Percentiles rank a stretch among this genome's conserved stretches.
Evolutionary conservation across 345 rosid genomes (phyloP).

Genomic region (Boechera divaricarpa): DNA sequence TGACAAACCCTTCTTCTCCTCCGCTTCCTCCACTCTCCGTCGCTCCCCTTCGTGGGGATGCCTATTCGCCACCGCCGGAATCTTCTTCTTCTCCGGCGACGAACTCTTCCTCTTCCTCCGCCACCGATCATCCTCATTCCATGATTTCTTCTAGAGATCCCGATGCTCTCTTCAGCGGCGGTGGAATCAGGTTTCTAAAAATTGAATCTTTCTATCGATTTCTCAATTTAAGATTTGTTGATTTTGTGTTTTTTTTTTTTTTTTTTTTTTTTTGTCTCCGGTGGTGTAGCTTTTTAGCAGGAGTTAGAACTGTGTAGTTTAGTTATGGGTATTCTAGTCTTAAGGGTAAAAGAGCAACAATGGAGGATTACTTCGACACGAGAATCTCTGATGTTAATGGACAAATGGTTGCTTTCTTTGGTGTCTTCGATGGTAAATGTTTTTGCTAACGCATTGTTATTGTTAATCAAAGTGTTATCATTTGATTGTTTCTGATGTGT

Average conservation of each 20-base stretch:
- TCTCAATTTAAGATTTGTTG: background rate
- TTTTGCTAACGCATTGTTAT: conserved; percentile 19
- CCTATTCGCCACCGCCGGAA: conserved; percentile 21
- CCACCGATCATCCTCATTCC: conserved; percentile 9
- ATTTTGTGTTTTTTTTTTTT: background rate
- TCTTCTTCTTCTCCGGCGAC: conserved; percentile 25
- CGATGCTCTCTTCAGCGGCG: conserved; percentile 81
- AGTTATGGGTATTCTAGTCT: conserved; percentile 98
- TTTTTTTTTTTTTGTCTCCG: background rate
- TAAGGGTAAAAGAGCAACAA: conserved; percentile 88
- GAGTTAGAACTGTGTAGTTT: conserved; percentile 71
- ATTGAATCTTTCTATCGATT: background rate
- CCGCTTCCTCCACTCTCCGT: conserved; percentile 12
- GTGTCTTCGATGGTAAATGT: conserved; percentile 88
- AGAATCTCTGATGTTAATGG: conserved; percentile 93
- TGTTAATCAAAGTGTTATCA: background rate
- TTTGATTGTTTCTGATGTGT: conserved; percentile 8
- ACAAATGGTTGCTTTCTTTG: conserved; percentile 96
- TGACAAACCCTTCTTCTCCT: conserved; percentile 40
- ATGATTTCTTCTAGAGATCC: conserved; percentile 49
- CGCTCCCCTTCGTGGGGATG: conserved; percentile 46
- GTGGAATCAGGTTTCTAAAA: conserved; percentile 75
- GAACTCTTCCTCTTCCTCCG: background rate
- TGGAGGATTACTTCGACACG: conserved; percentile 97
- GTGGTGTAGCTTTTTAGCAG: conserved; percentile 40